A percentile compares a stretch with the other conserved stretches of the same genome.
Evolutionary conservation across 441 rosid genomes (phyloP).

Genomic region (Bruguiera hainesii): DNA sequence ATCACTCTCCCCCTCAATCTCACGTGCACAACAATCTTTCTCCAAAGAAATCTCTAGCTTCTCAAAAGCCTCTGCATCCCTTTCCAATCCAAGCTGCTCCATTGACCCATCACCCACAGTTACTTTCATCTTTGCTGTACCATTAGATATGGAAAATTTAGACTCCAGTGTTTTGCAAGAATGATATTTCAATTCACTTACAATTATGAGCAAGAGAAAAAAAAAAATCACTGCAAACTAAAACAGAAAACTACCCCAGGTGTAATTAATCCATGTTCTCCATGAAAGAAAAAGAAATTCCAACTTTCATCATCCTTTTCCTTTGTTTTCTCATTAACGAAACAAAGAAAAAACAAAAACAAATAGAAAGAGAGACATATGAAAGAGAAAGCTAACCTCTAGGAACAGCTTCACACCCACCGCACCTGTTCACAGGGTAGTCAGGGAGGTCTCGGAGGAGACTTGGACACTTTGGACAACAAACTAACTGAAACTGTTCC

Average conservation of each 20-base stretch:
- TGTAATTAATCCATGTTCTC: too few species aligned
- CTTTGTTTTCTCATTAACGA: conserved; percentile 15
- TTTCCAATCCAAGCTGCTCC: conserved; percentile 25
- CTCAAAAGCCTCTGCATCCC: conserved; percentile 15
- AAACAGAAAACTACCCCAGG: background rate
- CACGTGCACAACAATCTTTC: conserved; percentile 20
- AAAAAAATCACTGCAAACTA: background rate
- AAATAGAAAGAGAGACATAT: conserved; percentile 1
- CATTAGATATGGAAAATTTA: conserved; percentile 20
- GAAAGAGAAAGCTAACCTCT: conserved; percentile 40
- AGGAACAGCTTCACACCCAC: conserved; percentile 86
- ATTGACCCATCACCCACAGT: conserved; percentile 13
- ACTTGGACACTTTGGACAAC: conserved; percentile 84
- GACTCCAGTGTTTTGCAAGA: conserved; percentile 6
- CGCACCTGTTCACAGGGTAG: conserved; percentile 68
- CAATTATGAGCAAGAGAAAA: background rate
- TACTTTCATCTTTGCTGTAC: conserved; percentile 34
- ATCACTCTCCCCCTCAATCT: conserved; percentile 19
- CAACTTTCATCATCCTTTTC: background rate
- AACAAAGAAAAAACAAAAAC: conserved; percentile 12
- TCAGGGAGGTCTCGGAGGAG: conserved; percentile 61
- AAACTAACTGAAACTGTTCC: conserved; percentile 57
- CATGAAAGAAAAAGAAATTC: too few species aligned
- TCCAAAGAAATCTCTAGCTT: conserved; percentile 25
- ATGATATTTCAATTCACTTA: background rate